These are phyloP conservation scores for Zasmidium cellare DNA, from an alignment of 2,329 filamentous ascomycete species.

Conservation along the genomic window DNA sequence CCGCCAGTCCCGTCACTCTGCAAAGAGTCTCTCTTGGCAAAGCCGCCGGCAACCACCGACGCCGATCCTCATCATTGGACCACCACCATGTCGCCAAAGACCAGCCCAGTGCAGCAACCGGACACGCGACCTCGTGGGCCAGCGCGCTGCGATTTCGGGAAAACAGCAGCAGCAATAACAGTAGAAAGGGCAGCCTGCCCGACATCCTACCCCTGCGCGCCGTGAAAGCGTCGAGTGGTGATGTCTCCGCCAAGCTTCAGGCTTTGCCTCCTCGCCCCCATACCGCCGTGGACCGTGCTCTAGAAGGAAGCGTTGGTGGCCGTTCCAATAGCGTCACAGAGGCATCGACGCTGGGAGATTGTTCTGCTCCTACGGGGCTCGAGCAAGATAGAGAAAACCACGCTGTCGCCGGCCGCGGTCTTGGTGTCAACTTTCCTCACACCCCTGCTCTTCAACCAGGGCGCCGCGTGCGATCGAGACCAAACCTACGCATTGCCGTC, in stretches of 20 bases:
- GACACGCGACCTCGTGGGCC: conserved; percentile 3
- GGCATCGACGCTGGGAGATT: neutral
- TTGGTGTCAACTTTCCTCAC: neutral
- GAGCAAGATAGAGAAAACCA: neutral
- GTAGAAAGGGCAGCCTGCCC: conserved; percentile 17
- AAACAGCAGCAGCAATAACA: neutral
- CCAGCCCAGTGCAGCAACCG: neutral
- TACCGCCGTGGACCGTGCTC: conserved; percentile 7
- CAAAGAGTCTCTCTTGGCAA: conserved; percentile 17
- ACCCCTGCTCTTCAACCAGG: neutral
- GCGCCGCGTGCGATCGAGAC: neutral
- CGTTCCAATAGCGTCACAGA: conserved; percentile 15
- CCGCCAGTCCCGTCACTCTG: conserved; percentile 24
- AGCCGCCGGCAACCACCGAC: conserved; percentile 16
- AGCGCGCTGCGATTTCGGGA: conserved; percentile 3
- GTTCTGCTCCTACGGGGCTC: neutral
- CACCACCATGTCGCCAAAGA: conserved; percentile 7
- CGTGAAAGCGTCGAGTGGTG: conserved; percentile 8
- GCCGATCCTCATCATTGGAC: conserved; percentile 28
- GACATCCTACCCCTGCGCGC: conserved; percentile 14
- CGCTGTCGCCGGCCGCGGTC: neutral
- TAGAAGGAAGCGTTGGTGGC: conserved; percentile 5
- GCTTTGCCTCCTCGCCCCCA: neutral
- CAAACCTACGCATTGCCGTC: conserved; percentile 20
- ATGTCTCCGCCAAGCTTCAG: neutral